Base-by-base conservation (phyloP, 2,329 filamentous ascomycete species). In the Phaeosphaeriaceae sp. region DNA sequence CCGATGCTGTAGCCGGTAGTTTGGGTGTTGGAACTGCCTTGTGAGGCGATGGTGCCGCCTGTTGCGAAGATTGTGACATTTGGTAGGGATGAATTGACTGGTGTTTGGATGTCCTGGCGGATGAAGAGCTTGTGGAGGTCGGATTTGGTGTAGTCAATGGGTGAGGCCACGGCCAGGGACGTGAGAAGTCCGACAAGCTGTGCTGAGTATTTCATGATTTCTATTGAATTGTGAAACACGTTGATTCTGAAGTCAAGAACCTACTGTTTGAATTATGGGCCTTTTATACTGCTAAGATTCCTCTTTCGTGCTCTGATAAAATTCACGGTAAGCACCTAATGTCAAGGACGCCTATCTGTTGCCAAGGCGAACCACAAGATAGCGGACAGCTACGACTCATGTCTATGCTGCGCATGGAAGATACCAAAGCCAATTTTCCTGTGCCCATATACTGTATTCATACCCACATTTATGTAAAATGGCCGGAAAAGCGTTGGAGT, bases 1-100 rank as follows among this genome's bases (percentile, higher is more conserved):
- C 78, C 67, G 74, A 86, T 50, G 73, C 82, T 73, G 69, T 89
- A 90, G 57, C 83, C 83, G 1, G 80, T 86, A 23, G 79, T 90
- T 60, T 85, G 81, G 19, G 79, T 81, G 23, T 80, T 80, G 40
- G 78, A 81, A n/a, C 70, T 72, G 0, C 81, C 83, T 58, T 81
- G 80, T 1, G 84, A 84, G 15, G 86, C 86, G 49, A 88, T 88
- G 10, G 86, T 89, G 35, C 86, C 86, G 17, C 86, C 86, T 6
- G 83, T 86, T 6, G 82, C 82, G 63, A 85, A 86, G 60, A 87
- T 85, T 58, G 84, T 87, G 52, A 88, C 77, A 65, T 86, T 86
- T 10, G 84, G 84, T 0, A 86, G 78, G 32, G 76, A 80, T n/a
- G 77, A 74, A 57, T 84, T 83, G 56, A 79, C 67, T 28, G 72